Evolutionary conservation across 2,329 filamentous ascomycete species (phyloP).

Genomic region (Xylariales sp.): DNA sequence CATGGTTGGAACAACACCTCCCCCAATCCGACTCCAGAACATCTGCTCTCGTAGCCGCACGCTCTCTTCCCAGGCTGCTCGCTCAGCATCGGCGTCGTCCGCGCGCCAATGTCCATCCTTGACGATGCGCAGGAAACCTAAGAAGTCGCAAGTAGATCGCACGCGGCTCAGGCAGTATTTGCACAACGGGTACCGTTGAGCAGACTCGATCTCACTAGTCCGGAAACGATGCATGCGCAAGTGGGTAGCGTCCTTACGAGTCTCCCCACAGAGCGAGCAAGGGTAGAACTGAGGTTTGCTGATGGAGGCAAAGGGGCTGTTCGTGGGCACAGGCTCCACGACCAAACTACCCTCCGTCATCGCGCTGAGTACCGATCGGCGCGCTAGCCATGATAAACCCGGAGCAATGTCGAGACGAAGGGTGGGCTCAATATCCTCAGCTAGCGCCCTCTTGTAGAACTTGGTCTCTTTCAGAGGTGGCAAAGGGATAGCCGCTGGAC

Average conservation of each 20-base stretch:
- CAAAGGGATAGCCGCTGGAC: conserved; percentile 34
- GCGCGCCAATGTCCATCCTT: conserved; percentile 89
- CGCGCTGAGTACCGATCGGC: conserved; percentile 76
- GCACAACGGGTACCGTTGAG: conserved; percentile 87
- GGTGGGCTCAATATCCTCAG: conserved; percentile 93
- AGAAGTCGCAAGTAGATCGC: conserved; percentile 85
- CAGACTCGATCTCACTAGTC: conserved; percentile 79
- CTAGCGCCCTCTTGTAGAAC: conserved; percentile 86
- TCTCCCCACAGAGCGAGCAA: conserved; percentile 87
- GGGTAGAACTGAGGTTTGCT: conserved; percentile 56
- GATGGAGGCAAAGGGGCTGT: conserved; percentile 43
- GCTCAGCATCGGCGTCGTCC: conserved; percentile 78
- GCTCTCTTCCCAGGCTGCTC: conserved; percentile 90
- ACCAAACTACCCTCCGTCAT: conserved; percentile 83
- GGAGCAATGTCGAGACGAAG: conserved; percentile 85
- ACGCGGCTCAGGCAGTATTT: conserved; percentile 80
- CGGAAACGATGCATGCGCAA: conserved; percentile 83
- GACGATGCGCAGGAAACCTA: conserved; percentile 85
- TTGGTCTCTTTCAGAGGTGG: conserved; percentile 80
- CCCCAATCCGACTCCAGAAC: conserved; percentile 94
- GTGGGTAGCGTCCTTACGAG: conserved; percentile 65
- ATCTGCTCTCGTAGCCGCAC: conserved; percentile 86
- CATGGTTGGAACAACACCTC: conserved; percentile 73
- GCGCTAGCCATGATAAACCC: conserved; percentile 87
- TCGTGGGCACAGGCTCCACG: conserved; percentile 78